Evolutionary conservation across 1,284 basidiomycete genomes (phyloP).

Genomic region (Phellopilus nigrolimitatus): DNA sequence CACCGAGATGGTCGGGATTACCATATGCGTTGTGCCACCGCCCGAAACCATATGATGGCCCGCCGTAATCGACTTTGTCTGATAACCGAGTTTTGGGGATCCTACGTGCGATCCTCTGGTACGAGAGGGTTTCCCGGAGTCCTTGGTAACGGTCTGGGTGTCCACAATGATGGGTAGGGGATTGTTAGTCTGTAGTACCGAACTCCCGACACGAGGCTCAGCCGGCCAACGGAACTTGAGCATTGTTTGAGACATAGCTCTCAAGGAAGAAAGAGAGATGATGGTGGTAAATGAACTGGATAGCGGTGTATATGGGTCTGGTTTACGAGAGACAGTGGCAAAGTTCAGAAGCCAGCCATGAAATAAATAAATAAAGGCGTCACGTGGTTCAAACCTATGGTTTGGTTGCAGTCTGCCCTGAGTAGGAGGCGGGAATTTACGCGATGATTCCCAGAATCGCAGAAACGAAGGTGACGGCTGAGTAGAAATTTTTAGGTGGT

Average conservation of each 20-base stretch:
- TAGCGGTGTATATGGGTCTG: neutral
- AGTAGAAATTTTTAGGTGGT: too few relatives aligned
- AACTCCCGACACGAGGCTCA: neutral
- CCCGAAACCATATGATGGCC: too few relatives aligned
- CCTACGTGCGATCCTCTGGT: neutral
- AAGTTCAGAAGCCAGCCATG: too few relatives aligned
- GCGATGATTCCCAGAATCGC: too few relatives aligned
- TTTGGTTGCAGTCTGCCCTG: too few relatives aligned
- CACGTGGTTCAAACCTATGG: too few relatives aligned
- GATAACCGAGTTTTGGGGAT: neutral
- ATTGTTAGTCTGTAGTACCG: neutral
- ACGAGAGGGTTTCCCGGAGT: neutral
- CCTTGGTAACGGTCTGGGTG: neutral
- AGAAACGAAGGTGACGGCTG: too few relatives aligned
- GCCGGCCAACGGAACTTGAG: conserved; percentile 2
- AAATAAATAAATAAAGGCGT: too few relatives aligned
- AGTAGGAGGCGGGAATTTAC: too few relatives aligned
- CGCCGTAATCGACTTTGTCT: neutral
- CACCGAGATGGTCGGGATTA: conserved; percentile 10
- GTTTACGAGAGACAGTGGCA: neutral
- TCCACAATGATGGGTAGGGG: neutral
- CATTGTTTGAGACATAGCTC: conserved; percentile 2
- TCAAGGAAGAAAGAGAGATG: too few relatives aligned
- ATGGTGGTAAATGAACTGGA: neutral
- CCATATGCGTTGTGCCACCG: neutral